phyloP scores from a whole-genome alignment of 1,139 yeast species.

The Blastobotrys malaysiensis region DNA sequence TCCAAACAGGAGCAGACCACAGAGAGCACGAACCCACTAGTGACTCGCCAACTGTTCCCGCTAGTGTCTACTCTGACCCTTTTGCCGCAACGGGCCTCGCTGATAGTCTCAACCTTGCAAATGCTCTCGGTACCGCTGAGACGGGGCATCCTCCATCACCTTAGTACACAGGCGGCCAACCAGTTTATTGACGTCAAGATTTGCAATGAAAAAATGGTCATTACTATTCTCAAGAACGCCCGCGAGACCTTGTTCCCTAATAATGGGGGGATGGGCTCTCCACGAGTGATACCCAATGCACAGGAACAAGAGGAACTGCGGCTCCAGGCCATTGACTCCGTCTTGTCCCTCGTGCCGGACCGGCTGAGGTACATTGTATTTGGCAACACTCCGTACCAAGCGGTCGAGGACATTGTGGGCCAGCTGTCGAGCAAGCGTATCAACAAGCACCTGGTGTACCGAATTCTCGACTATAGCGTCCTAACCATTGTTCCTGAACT shows the following conservation, averaged over 20 bases:
- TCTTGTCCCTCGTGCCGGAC: slow-evolving; percentile 18
- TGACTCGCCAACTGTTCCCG: slow-evolving; percentile 24
- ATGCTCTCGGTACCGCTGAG: slow-evolving; percentile 26
- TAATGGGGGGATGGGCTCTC: slow-evolving; percentile 41
- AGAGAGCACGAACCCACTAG: slow-evolving; percentile 14
- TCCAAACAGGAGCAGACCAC: slow-evolving; percentile 5
- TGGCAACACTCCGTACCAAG: slow-evolving; percentile 27
- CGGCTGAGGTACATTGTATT: slow-evolving; percentile 16
- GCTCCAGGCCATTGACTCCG: slow-evolving; percentile 15
- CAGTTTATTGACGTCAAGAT: slow-evolving; percentile 20
- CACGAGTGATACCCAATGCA: slow-evolving; percentile 30
- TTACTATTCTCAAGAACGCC: slow-evolving; percentile 25
- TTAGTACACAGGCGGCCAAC: slow-evolving; percentile 25
- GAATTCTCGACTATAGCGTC: slow-evolving; percentile 37
- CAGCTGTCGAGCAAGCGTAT: slow-evolving; percentile 35
- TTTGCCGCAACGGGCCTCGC: slow-evolving; percentile 25
- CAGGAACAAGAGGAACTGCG: slow-evolving; percentile 26
- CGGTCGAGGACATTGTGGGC: slow-evolving; percentile 34
- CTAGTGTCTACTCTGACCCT: slow-evolving; percentile 23
- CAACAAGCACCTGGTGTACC: slow-evolving; percentile 40
- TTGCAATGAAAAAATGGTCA: slow-evolving; percentile 21
- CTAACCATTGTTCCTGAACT: slow-evolving; percentile 39
- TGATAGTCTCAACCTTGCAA: slow-evolving; percentile 27
- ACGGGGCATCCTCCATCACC: slow-evolving; percentile 21
- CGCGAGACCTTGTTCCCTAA: slow-evolving; percentile 37